A percentile compares a stretch with the other conserved stretches of the same genome.
Evolutionary conservation across 495 filamentous ascomycete species (phyloP).

Genomic region (Eremomyces bilateralis): DNA sequence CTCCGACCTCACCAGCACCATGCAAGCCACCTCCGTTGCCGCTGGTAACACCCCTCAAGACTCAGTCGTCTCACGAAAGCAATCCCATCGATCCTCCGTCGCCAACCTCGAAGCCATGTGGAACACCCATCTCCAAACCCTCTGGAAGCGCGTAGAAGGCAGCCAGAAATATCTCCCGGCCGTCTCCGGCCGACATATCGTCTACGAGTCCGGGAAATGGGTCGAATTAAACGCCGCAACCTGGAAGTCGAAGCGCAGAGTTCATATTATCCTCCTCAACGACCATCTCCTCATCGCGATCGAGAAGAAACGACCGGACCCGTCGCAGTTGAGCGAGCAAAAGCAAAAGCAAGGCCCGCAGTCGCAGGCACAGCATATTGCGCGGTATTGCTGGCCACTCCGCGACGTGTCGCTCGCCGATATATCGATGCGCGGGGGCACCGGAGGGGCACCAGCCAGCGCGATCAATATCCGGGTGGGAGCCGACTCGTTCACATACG

Average conservation of each 20-base stretch:
- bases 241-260: slow-evolving; percentile 67
- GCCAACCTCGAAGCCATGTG: slow-evolving; percentile 91
- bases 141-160: slow-evolving; percentile 92
- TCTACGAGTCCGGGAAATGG: slow-evolving; percentile 78
- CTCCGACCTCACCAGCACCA: slow-evolving; percentile 56
- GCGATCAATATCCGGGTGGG: slow-evolving; percentile 83
- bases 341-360: slow-evolving; percentile 9
- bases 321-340: slow-evolving; percentile 11
- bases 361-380: slow-evolving; percentile 51
- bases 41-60: slow-evolving; percentile 12
- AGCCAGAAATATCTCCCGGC: slow-evolving; percentile 93
- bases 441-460: slow-evolving; percentile 45
- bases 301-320: slow-evolving; percentile 71
- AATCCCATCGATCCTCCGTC: slow-evolving; percentile 57
- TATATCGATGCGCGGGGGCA: slow-evolving; percentile 33
- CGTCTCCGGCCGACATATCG: slow-evolving; percentile 71
- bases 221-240: slow-evolving; percentile 92
- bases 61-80: slow-evolving; percentile 25
- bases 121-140: slow-evolving; percentile 63
- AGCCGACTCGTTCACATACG: slow-evolving; percentile 78
- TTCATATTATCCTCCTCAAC: slow-evolving; percentile 81
- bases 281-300: slow-evolving; percentile 83
- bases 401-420: slow-evolving; percentile 88
- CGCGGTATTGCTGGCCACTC: slow-evolving; percentile 85
- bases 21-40: slow-evolving; percentile 43